Conservation (phyloP, 2,329 filamentous ascomycete genomes). For the Exophiala spinifera region DNA sequence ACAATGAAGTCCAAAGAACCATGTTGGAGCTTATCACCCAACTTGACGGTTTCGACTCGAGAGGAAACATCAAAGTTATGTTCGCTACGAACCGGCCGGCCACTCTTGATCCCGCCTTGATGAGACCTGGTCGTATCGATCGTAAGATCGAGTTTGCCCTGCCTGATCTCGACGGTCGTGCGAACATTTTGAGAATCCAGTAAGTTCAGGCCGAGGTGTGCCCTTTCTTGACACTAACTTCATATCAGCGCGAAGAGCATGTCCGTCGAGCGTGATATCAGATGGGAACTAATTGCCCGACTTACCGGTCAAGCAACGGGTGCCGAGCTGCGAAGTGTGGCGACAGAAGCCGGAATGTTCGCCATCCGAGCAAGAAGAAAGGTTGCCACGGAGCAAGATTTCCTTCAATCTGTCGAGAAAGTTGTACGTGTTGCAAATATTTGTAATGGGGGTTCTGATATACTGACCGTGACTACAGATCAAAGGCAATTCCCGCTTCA, state of each 20-base stretch:
- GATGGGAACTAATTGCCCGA: conserved; percentile 97
- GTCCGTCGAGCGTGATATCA: conserved; percentile 97
- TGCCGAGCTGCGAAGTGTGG: conserved; percentile 92
- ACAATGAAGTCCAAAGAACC: conserved; percentile 96
- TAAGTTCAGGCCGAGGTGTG: neutral
- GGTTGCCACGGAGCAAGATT: conserved; percentile 98
- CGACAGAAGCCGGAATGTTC: conserved; percentile 98
- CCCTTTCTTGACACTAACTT: neutral
- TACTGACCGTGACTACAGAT: conserved; percentile 58
- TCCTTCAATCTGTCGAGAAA: conserved; percentile 94
- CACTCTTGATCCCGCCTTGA: conserved; percentile 91
- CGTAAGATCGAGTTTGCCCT: conserved; percentile 98
- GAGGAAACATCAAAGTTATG: conserved; percentile 99
- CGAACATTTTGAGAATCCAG: conserved; percentile 87
- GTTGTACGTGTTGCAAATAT: neutral
- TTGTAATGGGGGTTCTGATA: conserved; percentile 41
- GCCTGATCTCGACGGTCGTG: conserved; percentile 92
- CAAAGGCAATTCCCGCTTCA: conserved; percentile 92
- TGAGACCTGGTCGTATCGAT: conserved; percentile 96
- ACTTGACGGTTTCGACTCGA: conserved; percentile 90
- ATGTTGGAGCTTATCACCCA: conserved; percentile 98
- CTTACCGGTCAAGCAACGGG: conserved; percentile 96
- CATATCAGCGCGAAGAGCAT: conserved; percentile 82
- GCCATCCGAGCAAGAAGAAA: conserved; percentile 92
- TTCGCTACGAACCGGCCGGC: conserved; percentile 97